A percentile compares a stretch with the other conserved stretches of the same genome.
phyloP scores from a whole-genome alignment of 2,329 filamentous ascomycete species.

The Aotearoamyces nothofagi region DNA sequence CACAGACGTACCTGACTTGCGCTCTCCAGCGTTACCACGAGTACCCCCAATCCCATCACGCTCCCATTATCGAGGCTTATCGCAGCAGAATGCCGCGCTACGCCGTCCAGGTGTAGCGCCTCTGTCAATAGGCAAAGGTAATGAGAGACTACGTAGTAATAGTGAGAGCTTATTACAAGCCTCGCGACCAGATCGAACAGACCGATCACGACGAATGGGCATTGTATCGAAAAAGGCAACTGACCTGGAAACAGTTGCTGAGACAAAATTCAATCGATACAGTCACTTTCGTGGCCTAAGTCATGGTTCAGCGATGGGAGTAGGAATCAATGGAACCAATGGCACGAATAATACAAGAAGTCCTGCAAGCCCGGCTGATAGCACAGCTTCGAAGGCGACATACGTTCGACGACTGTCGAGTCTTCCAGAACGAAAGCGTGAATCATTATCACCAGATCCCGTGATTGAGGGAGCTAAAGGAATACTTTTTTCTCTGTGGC shows the following conservation, averaged over 20 bases:
- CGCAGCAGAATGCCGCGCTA: conserved; percentile 46
- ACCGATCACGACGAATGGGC: conserved; percentile 47
- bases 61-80: conserved; percentile 66
- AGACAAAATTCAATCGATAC: conserved; percentile 45
- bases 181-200: conserved; percentile 30
- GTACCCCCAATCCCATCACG: conserved; percentile 66
- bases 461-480: conserved; percentile 51
- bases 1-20: conserved; percentile 49
- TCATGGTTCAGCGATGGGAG: conserved; percentile 54
- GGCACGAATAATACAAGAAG: conserved; percentile 22
- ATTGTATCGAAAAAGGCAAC: conserved; percentile 43
- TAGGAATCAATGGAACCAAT: conserved; percentile 12
- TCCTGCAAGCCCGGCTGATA: conserved; percentile 44
- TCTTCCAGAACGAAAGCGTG: conserved; percentile 43
- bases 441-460: conserved; percentile 44
- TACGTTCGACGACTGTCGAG: conserved; percentile 45
- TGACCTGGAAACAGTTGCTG: conserved; percentile 47
- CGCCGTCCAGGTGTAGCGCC: conserved; percentile 62
- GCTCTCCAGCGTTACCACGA: conserved; percentile 50
- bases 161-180: conserved; percentile 43
- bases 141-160: conserved; percentile 51
- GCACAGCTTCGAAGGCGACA: conserved; percentile 36
- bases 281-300: conserved; percentile 53
- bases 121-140: conserved; percentile 50
- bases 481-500: conserved; percentile 50